A percentile compares a stretch with the other conserved stretches of the same genome.
phyloP scores from a whole-genome alignment of 2,329 filamentous ascomycete species.

The Fusarium staphyleae region DNA sequence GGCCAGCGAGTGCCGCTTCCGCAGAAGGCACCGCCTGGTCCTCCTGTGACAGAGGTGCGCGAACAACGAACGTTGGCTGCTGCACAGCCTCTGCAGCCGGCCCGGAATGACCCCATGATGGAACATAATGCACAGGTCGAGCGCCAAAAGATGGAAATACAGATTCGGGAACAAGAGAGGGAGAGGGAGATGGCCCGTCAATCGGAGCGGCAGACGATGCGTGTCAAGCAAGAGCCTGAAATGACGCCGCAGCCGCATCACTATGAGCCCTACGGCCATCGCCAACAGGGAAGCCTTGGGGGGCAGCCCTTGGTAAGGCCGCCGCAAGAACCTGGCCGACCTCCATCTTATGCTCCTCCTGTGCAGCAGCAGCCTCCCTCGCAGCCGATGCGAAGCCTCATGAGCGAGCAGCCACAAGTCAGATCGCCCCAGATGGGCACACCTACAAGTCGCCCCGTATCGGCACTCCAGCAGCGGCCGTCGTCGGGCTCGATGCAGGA shows the following conservation, averaged over 20 bases:
- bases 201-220: slow-evolving; percentile 43
- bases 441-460: slow-evolving; percentile 47
- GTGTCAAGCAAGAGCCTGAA: slow-evolving; percentile 61
- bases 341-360: slow-evolving; percentile 42
- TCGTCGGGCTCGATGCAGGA: slow-evolving; percentile 44
- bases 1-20: slow-evolving; percentile 50
- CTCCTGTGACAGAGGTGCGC: slow-evolving; percentile 45
- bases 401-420: slow-evolving; percentile 49
- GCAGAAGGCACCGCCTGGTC: slow-evolving; percentile 47
- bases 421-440: slow-evolving; percentile 52
- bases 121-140: slow-evolving; percentile 44
- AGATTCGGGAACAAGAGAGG: slow-evolving; percentile 40
- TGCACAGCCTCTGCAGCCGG: slow-evolving; percentile 46
- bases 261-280: slow-evolving; percentile 55
- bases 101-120: slow-evolving; percentile 46
- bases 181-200: slow-evolving; percentile 43
- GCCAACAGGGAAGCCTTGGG: slow-evolving; percentile 49
- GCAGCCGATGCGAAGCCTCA: slow-evolving; percentile 50
- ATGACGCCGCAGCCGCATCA: slow-evolving; percentile 49
- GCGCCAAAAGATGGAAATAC: slow-evolving; percentile 45
- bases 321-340: slow-evolving; percentile 53
- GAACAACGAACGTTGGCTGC: slow-evolving; percentile 47
- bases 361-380: slow-evolving; percentile 48
- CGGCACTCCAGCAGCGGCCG: slow-evolving; percentile 48
- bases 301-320: slow-evolving; percentile 51